Evolutionary conservation across 2,329 filamentous ascomycete species (phyloP).

Genomic region (Mycosphaerella arachidis): DNA sequence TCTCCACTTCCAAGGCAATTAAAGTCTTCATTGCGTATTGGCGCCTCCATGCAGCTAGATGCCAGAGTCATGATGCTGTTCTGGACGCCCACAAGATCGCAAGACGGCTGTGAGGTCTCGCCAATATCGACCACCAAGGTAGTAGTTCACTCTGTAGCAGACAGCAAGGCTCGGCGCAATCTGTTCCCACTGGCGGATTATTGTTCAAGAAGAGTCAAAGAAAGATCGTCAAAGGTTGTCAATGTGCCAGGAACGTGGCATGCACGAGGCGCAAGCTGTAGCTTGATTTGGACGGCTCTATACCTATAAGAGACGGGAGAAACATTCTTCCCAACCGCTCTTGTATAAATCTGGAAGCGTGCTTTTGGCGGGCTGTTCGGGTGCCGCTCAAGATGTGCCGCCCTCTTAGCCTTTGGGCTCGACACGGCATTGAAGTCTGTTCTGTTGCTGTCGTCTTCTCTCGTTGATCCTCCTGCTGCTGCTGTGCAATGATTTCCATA

Average conservation of each 20-base stretch:
- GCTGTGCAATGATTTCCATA: neutral
- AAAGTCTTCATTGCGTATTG: neutral
- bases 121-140: neutral
- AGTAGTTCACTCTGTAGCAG: neutral
- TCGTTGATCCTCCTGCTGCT: too few relatives aligned
- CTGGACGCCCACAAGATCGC: neutral
- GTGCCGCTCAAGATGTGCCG: neutral
- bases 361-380: neutral
- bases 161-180: neutral
- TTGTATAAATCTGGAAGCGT: neutral
- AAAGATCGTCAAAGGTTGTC: neutral
- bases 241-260: constrained; percentile 6
- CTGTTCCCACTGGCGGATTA: neutral
- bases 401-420: neutral
- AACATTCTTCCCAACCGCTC: neutral
- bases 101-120: neutral
- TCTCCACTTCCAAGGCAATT: neutral
- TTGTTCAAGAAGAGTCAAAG: neutral
- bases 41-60: neutral
- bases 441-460: neutral
- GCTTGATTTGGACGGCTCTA: neutral
- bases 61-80: neutral
- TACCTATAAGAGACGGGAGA: neutral
- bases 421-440: neutral
- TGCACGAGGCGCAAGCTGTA: neutral